Percentiles rank a stretch among this genome's conserved stretches.
Conservation (phyloP, 192 early-diverging fungal species). For the Kickxella alabastrina region DNA sequence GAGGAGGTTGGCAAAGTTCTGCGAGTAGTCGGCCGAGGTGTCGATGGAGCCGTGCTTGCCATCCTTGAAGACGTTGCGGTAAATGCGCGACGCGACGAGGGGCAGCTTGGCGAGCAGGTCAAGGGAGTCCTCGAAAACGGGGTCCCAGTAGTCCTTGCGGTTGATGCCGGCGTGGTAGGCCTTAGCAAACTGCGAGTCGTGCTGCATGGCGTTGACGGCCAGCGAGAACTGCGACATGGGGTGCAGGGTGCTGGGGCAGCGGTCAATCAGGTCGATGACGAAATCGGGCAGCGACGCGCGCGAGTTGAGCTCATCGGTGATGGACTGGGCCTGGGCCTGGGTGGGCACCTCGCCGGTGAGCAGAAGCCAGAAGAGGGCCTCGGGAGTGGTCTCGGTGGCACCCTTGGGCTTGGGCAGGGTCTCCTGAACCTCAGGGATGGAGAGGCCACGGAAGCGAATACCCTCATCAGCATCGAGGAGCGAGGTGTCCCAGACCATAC, state of each 20-base stretch:
- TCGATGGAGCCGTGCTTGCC: slow-evolving; percentile 88
- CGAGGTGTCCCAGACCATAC: slow-evolving; percentile 97
- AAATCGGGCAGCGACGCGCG: slow-evolving; percentile 87
- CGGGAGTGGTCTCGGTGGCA: slow-evolving; percentile 93
- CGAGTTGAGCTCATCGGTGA: slow-evolving; percentile 97
- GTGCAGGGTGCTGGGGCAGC: slow-evolving; percentile 97
- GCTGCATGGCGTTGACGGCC: slow-evolving; percentile 95
- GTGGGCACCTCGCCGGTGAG: slow-evolving; percentile 97
- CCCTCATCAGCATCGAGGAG: slow-evolving; percentile 97
- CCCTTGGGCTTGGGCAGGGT: slow-evolving; percentile 82
- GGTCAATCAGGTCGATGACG: slow-evolving; percentile 96
- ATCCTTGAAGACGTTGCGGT: slow-evolving; percentile 98
- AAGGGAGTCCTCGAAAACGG: slow-evolving; percentile 94
- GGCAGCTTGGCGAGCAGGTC: slow-evolving; percentile 99
- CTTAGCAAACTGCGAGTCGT: slow-evolving; percentile 95
- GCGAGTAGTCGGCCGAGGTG: slow-evolving; percentile 85
- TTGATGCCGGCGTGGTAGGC: slow-evolving; percentile 89
- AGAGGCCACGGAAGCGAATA: slow-evolving; percentile 95
- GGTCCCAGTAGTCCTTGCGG: slow-evolving; percentile 97
- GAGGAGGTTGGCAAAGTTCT: slow-evolving; percentile 91
- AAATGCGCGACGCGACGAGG: slow-evolving; percentile 94
- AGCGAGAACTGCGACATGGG: slow-evolving; percentile 98
- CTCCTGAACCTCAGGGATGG: slow-evolving; percentile 96
- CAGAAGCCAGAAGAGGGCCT: slow-evolving; percentile 97
- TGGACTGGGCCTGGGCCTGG: slow-evolving; percentile 77